phyloP scores from a whole-genome alignment of 2,329 filamentous ascomycete genomes.

The Fulvia fulva region DNA sequence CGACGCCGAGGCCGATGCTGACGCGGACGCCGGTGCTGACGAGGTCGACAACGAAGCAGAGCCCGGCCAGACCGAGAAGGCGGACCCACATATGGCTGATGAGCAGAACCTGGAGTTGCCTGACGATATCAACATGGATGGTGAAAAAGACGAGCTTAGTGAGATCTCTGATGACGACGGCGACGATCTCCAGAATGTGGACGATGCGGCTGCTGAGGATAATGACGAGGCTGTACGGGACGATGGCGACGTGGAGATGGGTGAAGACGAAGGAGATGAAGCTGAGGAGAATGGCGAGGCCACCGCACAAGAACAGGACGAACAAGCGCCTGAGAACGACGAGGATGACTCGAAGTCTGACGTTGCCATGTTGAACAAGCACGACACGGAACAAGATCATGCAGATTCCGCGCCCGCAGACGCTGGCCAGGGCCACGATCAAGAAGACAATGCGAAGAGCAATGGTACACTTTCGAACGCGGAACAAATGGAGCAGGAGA shows the following conservation, averaged over 20 bases:
- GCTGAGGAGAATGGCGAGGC: constrained; percentile 21
- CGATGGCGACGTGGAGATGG: constrained; percentile 22
- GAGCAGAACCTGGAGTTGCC: constrained; percentile 78
- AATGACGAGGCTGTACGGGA: constrained; percentile 13
- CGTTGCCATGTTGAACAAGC: constrained; percentile 37
- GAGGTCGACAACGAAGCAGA: constrained; percentile 58
- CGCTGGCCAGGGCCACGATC: constrained; percentile 40
- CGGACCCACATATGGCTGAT: constrained; percentile 74
- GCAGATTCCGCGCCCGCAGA: constrained; percentile 47
- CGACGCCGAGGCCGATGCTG: constrained; percentile 51
- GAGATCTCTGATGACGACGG: constrained; percentile 42
- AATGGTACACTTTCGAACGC: constrained; percentile 38
- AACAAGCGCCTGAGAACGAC: constrained; percentile 36
- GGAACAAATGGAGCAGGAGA: constrained; percentile 31
- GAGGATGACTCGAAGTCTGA: constrained; percentile 40
- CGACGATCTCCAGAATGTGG: constrained; percentile 23
- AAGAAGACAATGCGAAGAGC: constrained; percentile 32
- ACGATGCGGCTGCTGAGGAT: constrained; percentile 18
- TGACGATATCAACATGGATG: constrained; percentile 81
- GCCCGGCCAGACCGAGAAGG: constrained; percentile 62
- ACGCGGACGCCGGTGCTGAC: constrained; percentile 28
- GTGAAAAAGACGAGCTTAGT: constrained; percentile 52
- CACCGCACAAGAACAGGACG: constrained; percentile 36
- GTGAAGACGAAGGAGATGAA: constrained; percentile 19
- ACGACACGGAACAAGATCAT: constrained; percentile 38